phyloP scores from a whole-genome alignment of 1,284 basidiomycete species.

The Rhodotorula sp. region DNA sequence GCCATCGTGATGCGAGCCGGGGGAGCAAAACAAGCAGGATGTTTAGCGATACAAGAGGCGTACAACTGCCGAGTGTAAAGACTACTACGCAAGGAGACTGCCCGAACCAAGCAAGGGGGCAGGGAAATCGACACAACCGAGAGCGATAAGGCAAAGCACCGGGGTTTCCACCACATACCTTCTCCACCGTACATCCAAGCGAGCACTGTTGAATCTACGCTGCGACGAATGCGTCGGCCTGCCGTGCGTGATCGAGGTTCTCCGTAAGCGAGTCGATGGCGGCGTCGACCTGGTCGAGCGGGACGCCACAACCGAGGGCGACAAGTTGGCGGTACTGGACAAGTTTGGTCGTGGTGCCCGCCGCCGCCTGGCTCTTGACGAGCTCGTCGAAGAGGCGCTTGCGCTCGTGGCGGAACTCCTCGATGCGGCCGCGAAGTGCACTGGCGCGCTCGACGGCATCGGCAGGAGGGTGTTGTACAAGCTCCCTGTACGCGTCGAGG shows the following conservation, averaged over 20 bases:
- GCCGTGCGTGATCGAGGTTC: slow-evolving; percentile 8
- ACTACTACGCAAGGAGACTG: too few relatives aligned
- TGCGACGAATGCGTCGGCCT: not conserved
- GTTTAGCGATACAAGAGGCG: too few relatives aligned
- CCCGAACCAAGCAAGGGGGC: too few relatives aligned
- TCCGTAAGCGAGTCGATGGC: slow-evolving; percentile 58
- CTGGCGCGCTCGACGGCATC: slow-evolving; percentile 59
- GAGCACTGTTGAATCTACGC: not conserved
- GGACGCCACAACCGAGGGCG: slow-evolving; percentile 80
- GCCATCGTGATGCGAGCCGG: too few relatives aligned
- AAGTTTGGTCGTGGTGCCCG: slow-evolving; percentile 83
- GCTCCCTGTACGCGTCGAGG: slow-evolving; percentile 47
- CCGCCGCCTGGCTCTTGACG: slow-evolving; percentile 77
- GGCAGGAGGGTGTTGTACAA: slow-evolving; percentile 46
- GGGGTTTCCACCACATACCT: not conserved
- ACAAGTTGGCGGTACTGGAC: slow-evolving; percentile 81
- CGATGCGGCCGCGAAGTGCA: slow-evolving; percentile 63
- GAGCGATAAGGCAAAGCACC: too few relatives aligned
- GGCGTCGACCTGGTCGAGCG: slow-evolving; percentile 76
- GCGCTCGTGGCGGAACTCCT: slow-evolving; percentile 64
- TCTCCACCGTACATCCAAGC: not conserved
- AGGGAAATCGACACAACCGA: too few relatives aligned
- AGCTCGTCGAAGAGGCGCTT: slow-evolving; percentile 69
- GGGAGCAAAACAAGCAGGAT: too few relatives aligned
- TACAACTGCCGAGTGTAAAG: too few relatives aligned